These are phyloP conservation scores for Chaetomium olivaceum DNA, from an alignment of 2,329 filamentous ascomycete genomes.

Conservation along the genomic window DNA sequence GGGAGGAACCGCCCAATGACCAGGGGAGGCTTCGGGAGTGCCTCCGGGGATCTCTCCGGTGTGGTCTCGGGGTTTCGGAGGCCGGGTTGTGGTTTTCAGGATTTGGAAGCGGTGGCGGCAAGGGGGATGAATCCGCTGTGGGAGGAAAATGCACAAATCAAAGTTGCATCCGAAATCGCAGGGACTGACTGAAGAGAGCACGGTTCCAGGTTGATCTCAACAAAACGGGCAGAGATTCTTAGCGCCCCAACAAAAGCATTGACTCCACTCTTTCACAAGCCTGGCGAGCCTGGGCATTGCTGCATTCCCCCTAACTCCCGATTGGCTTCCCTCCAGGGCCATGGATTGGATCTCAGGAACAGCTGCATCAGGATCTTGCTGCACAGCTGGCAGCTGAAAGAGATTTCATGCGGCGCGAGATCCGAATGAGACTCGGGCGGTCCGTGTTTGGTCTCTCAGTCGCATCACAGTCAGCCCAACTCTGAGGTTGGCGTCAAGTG, in stretches of 20 bases:
- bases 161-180: constrained; percentile 4
- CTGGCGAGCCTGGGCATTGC: not conserved
- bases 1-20: constrained; percentile 11
- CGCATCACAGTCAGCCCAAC: not conserved
- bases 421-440: not conserved
- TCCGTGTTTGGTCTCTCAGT: not conserved
- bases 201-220: constrained; percentile 14
- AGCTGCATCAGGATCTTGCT: not conserved
- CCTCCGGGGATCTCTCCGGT: not conserved
- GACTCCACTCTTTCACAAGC: constrained; percentile 11
- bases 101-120: not conserved
- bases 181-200: not conserved
- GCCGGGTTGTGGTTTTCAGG: too few species aligned
- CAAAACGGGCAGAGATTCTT: constrained; percentile 18
- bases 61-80: not conserved
- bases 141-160: constrained; percentile 2
- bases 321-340: not conserved
- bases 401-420: not conserved
- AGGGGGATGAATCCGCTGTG: not conserved
- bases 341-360: not conserved
- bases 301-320: not conserved
- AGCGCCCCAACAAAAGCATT: constrained; percentile 19
- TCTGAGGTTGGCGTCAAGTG: not conserved
- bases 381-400: not conserved
- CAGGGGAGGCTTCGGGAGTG: not conserved